phyloP scores from a whole-genome alignment of 768 basidiomycete genomes.

The Astraeus odoratus region DNA sequence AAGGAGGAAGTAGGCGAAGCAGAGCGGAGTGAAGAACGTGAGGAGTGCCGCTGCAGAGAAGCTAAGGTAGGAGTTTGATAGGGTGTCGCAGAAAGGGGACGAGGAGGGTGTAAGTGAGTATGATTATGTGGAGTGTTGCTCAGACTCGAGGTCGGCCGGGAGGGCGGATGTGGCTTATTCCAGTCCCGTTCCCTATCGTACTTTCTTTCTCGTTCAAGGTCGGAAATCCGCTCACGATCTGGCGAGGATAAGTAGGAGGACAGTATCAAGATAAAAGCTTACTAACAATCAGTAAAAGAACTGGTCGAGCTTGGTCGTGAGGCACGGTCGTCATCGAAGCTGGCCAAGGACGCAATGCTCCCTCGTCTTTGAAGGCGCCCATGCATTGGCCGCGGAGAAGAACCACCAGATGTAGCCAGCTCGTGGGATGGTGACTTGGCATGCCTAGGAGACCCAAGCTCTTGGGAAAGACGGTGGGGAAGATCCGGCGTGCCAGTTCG shows the following conservation, averaged over 20 bases:
- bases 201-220: slow-evolving; percentile 37
- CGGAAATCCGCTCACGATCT: slow-evolving; percentile 42
- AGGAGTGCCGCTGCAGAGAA: slow-evolving; percentile 28
- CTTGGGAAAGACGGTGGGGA: slow-evolving; percentile 22
- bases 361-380: slow-evolving; percentile 19
- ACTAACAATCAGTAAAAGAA: slow-evolving; percentile 51
- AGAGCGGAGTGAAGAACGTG: slow-evolving; percentile 28
- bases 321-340: slow-evolving; percentile 35
- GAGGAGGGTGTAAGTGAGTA: slow-evolving; percentile 32
- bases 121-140: slow-evolving; percentile 31
- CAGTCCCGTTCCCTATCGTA: slow-evolving; percentile 48
- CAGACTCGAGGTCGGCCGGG: slow-evolving; percentile 40
- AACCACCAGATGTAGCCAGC: slow-evolving; percentile 6
- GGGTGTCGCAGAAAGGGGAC: slow-evolving; percentile 34
- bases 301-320: slow-evolving; percentile 39
- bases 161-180: slow-evolving; percentile 39
- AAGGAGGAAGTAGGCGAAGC: slow-evolving; percentile 38
- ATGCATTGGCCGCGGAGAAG: slow-evolving; percentile 5
- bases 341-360: slow-evolving; percentile 37
- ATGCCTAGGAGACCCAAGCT: slow-evolving; percentile 21
- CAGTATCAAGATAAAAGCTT: not conserved
- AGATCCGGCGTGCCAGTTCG: slow-evolving; percentile 19
- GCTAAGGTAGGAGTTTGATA: slow-evolving; percentile 27
- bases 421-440: slow-evolving; percentile 16
- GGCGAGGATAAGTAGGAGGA: slow-evolving; percentile 1